These are phyloP conservation scores for Scheffersomyces parashehatae DNA, from an alignment of 1,139 yeast species.

Conservation along the genomic window DNA sequence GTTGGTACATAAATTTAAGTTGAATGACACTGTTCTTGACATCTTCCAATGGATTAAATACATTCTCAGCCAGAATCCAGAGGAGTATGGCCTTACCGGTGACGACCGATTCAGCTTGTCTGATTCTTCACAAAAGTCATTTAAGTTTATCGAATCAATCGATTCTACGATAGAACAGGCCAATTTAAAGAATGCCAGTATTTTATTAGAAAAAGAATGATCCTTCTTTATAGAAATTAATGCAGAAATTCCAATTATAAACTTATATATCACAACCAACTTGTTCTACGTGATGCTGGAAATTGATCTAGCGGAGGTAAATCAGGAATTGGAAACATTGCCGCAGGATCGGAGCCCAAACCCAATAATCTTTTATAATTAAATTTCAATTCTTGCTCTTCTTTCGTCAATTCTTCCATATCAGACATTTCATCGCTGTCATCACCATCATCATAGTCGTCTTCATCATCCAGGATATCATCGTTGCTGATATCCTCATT, in stretches of 20 bases:
- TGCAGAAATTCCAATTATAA: no score
- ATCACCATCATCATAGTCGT: constrained; percentile 1
- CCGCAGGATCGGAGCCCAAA: constrained; percentile 7
- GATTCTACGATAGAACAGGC: constrained; percentile 68
- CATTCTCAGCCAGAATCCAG: constrained; percentile 52
- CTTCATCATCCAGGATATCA: constrained; percentile 2
- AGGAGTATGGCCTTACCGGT: constrained; percentile 47
- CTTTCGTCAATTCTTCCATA: constrained; percentile 1
- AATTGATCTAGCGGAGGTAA: constrained; percentile 30
- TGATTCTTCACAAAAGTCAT: constrained; percentile 63
- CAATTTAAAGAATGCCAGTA: constrained; percentile 78
- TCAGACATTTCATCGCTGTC: neutral
- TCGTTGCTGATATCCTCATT: constrained; percentile 7
- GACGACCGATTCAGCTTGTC: constrained; percentile 50
- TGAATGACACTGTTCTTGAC: constrained; percentile 41
- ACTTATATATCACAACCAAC: no score
- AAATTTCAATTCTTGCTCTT: constrained; percentile 7
- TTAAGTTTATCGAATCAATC: constrained; percentile 61
- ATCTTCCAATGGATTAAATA: constrained; percentile 51
- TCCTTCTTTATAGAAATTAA: neutral
- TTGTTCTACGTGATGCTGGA: constrained; percentile 9
- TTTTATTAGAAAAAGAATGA: constrained; percentile 58
- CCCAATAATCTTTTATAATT: constrained; percentile 13
- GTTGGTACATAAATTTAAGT: constrained; percentile 68
- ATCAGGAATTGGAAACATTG: constrained; percentile 11